A percentile compares a stretch with the other conserved stretches of the same genome.
phyloP scores from a whole-genome alignment of 1,284 basidiomycete genomes.

The Ustilago trichophora region DNA sequence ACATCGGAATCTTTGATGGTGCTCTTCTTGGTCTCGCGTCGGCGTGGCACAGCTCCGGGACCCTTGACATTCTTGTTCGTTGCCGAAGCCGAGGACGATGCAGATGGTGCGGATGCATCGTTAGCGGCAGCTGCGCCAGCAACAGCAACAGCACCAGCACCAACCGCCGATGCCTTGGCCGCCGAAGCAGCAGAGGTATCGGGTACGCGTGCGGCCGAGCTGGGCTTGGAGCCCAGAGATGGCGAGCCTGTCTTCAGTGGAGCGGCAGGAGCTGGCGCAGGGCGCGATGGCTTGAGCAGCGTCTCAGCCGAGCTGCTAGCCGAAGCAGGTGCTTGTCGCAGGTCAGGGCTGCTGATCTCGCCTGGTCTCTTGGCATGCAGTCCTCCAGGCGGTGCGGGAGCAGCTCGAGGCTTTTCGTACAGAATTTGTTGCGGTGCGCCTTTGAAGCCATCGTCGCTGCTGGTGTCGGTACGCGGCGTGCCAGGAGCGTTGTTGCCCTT shows the following conservation, averaged over 20 bases:
- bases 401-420: constrained; percentile 55
- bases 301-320: constrained; percentile 17
- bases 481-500: constrained; percentile 41
- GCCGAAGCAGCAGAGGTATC: constrained; percentile 4
- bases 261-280: constrained; percentile 39
- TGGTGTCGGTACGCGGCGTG: constrained; percentile 28
- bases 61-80: constrained; percentile 24
- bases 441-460: constrained; percentile 37
- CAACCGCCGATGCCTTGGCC: constrained; percentile 1
- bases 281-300: constrained; percentile 47
- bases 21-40: constrained; percentile 78
- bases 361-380: constrained; percentile 14
- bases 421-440: constrained; percentile 14
- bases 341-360: constrained; percentile 18
- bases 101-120: constrained; percentile 5
- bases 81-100: constrained; percentile 6
- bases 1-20: constrained; percentile 84
- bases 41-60: constrained; percentile 70
- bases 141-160: background rate
- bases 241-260: constrained; percentile 12
- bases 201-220: constrained; percentile 1
- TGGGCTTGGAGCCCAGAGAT: constrained; percentile 11
- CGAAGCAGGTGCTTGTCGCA: constrained; percentile 23
- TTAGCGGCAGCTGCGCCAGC: background rate
- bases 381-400: constrained; percentile 41